These are phyloP conservation scores for Haberlea rhodopensis DNA, from an alignment of 257 asterid species.

Conservation along the genomic window DNA sequence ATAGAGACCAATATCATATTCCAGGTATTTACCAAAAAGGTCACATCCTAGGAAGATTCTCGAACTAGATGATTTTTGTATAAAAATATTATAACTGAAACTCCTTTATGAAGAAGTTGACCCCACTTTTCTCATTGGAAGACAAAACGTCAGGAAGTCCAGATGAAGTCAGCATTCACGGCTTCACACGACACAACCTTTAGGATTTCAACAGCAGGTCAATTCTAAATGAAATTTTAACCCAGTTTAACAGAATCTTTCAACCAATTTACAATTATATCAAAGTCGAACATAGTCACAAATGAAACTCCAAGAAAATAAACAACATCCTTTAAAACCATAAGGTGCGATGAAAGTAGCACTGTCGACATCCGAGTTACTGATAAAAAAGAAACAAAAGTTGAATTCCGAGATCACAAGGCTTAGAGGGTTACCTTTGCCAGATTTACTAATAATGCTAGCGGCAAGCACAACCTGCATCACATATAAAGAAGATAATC, in stretches of 20 bases:
- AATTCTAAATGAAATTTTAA: constrained; percentile 1
- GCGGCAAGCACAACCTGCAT: constrained; percentile 93
- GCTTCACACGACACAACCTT: constrained; percentile 5
- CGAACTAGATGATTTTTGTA: background rate
- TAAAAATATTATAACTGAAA: background rate
- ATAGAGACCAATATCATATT: background rate
- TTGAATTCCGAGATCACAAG: background rate
- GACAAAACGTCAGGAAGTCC: background rate
- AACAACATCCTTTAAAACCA: background rate
- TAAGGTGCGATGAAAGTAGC: background rate
- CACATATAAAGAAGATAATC: constrained; percentile 7
- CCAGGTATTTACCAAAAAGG: too few relatives aligned
- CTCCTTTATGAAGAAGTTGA: background rate
- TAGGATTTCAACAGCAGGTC: background rate
- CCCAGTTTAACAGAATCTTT: background rate
- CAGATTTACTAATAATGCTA: constrained; percentile 77
- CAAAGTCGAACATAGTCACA: background rate
- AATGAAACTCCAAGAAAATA: background rate
- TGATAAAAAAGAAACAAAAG: background rate
- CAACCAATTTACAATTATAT: background rate
- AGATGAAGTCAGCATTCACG: background rate
- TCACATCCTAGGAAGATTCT: background rate
- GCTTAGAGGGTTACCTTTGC: constrained; percentile 61
- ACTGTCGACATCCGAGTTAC: constrained; percentile 1
- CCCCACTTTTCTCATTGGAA: background rate